Evolutionary conservation across 257 asterid species (phyloP), one percentile per base, ranked within the genome.

Genomic region (Jasminum sambac): DNA sequence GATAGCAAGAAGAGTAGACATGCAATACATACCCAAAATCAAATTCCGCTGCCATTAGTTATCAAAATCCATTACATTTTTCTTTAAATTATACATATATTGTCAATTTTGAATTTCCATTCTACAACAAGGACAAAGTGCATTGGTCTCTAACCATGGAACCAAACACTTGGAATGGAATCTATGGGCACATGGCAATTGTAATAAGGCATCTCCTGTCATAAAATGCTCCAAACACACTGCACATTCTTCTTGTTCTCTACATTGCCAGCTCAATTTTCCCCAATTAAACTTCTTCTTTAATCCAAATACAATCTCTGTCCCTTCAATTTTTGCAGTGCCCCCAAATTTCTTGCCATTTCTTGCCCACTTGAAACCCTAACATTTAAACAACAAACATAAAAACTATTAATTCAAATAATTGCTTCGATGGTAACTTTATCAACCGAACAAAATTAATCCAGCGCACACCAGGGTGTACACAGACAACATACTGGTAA

Each of bases 41-140:
- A 30, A 4, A 30, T 30, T 30, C 36, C 36, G 36, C 4, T 1
- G 36, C 36, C 36, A 30, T n/a, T n/a, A n/a, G n/a, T n/a, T 30
- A 30, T 30, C 36, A 30, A 30, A 30, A 30, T 30, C 36, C 36
- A 30, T 30, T 30, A 30, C 36, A 30, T 4, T 30, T 30, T 30
- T n/a, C n/a, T n/a, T n/a, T n/a, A n/a, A n/a, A n/a, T n/a, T 30
- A 30, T 30, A 30, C 4, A 30, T 30, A 30, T 1, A 2, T 40
- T 62, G 48, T 74, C 66, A 74, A 62, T 76, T 52, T 63, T 77
- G 72, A 55, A 87, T 85, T 64, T 74, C 63, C 78, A 77, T 61
- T 66, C 96, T 83, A 73, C 96, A 90, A 72, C 90, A 88, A 74
- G 96, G 96, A 73, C 96, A 90, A 36, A 80, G 95, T 0, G 83